Evolutionary conservation across 305 asterid genomes (phyloP), one percentile per base, ranked within the genome.

Genomic region (Rubia peregrina): DNA sequence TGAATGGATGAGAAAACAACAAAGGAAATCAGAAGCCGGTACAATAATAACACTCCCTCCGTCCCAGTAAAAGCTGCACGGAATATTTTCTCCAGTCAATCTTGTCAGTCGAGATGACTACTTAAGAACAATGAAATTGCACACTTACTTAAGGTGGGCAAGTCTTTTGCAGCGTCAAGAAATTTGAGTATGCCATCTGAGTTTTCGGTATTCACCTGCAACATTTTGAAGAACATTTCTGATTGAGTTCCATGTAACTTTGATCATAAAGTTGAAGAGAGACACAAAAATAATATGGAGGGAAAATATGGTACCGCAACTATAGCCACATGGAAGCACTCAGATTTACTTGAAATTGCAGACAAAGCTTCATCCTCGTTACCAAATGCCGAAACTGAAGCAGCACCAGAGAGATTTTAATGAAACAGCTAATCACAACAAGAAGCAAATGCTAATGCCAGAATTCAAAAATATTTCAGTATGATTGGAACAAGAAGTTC

Each of bases 321-420:
- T 24, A 84, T 84, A 64, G 88, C 88, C 73, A 81, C 82, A 73
- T 84, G 88, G 75, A 77, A 84, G 75, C 67, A 51, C 81, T 71
- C 81, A 24, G 84, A 75, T 73, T 84, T 77, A 76, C 71, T 73
- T 19, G 77, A 69, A 60, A 81, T 65, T 65, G 83, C 84, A 3
- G 80, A 73, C 61, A 84, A 43, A 48, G 88, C 88, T 75, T 84
- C 88, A 46, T 73, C 61, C 79, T 77, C 85, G 6, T 77, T 67
- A 53, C 67, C 71, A 73, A 79, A 81, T 61, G 77, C 55, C 64
- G 80, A 75, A 65, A 84, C 88, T 84, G 81, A 69, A 79, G 33
- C 22, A 66, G 26, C 49, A 62, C n/a, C 43, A 3, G 8, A 42
- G 10, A 21, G 26, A 63, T 16, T 19, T 43, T 1, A 19, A 7